These are phyloP conservation scores for Nymphaea thermarum DNA, from an alignment of 164 flowering plant genomes.

Conservation along the genomic window DNA sequence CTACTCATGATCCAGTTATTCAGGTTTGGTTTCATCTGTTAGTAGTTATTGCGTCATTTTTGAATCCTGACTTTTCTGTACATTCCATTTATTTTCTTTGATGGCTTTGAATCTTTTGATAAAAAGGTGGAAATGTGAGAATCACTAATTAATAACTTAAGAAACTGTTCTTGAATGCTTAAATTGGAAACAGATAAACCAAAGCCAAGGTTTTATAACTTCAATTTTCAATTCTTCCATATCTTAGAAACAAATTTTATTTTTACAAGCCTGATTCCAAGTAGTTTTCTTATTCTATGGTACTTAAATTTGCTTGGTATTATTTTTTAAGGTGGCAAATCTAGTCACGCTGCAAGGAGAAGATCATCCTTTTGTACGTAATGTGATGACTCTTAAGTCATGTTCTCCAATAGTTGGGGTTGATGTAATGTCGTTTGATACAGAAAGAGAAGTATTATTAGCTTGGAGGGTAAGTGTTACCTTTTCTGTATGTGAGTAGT, in stretches of 20 bases:
- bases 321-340: conserved; percentile 64
- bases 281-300: neutral
- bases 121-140: too few relatives aligned
- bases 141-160: too few relatives aligned
- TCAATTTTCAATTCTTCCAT: neutral
- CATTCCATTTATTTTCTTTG: neutral
- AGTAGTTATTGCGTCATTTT: neutral
- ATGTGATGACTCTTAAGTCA: conserved; percentile 94
- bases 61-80: neutral
- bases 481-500: neutral
- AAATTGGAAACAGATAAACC: neutral
- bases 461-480: conserved; percentile 83
- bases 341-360: conserved; percentile 93
- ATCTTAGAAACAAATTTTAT: neutral
- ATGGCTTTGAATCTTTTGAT: neutral
- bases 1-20: conserved; percentile 94
- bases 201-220: neutral
- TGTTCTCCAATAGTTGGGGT: conserved; percentile 95
- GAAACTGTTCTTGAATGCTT: too few relatives aligned
- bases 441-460: conserved; percentile 78
- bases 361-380: conserved; percentile 70
- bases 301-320: neutral
- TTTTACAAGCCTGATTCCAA: neutral
- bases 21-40: conserved; percentile 37
- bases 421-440: conserved; percentile 87